A percentile compares a stretch with the other conserved stretches of the same genome.
Conservation (phyloP, 345 rosid species). For the Brassica cretica region DNA sequence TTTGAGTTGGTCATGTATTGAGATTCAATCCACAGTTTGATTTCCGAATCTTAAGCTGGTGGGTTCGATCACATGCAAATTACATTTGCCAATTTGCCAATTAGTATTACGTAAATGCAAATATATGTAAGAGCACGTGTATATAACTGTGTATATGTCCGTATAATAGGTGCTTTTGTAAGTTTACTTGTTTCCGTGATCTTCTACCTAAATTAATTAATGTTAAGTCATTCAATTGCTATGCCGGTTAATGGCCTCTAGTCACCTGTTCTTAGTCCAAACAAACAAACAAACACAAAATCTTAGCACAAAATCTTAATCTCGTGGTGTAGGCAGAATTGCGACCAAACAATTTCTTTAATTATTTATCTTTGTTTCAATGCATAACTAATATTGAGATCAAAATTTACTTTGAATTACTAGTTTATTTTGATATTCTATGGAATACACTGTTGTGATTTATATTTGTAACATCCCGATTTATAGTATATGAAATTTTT, state of each 20-base stretch:
- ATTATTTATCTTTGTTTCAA: neutral
- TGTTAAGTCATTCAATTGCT: neutral
- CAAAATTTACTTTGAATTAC: neutral
- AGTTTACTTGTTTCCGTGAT: conserved; percentile 21
- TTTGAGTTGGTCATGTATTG: conserved; percentile 20
- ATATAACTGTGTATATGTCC: conserved; percentile 10
- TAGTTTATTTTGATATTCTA: neutral
- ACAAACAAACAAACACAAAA: conserved; percentile 36
- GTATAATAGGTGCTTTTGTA: conserved; percentile 15
- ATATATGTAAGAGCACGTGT: conserved; percentile 24
- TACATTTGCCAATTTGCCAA: conserved; percentile 17
- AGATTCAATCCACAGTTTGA: conserved; percentile 26
- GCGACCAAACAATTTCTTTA: conserved; percentile 12
- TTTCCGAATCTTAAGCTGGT: conserved; percentile 39
- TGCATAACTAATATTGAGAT: neutral
- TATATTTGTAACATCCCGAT: too few relatives aligned
- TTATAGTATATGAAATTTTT: too few relatives aligned
- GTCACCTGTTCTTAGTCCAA: conserved; percentile 25
- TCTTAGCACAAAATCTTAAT: conserved; percentile 30
- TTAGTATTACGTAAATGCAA: conserved; percentile 20
- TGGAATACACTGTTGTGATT: neutral
- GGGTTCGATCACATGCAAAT: conserved; percentile 35
- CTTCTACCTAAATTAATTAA: conserved; percentile 16
- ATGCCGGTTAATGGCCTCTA: conserved; percentile 28
- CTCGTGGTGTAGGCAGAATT: conserved; percentile 2